A percentile compares a stretch with the other conserved stretches of the same genome.
These are phyloP conservation scores for Colletotrichum liriopes DNA, from an alignment of 2,329 filamentous ascomycete genomes.

Conservation along the genomic window DNA sequence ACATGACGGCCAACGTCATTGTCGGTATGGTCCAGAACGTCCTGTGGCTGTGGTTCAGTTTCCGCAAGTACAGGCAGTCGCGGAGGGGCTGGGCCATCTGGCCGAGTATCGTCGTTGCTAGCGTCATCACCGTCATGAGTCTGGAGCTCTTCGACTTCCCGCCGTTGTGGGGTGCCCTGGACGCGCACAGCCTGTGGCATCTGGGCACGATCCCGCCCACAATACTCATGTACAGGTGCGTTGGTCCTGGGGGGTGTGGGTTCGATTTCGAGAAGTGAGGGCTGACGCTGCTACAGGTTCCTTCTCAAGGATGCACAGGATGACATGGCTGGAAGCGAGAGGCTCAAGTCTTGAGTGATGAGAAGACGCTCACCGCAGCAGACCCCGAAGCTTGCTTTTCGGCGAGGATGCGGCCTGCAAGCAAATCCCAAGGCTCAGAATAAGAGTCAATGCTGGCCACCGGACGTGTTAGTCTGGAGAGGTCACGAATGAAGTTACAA, in stretches of 20 bases:
- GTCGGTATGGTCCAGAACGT: constrained; percentile 85
- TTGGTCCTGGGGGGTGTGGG: constrained; percentile 46
- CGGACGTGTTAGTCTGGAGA: not conserved
- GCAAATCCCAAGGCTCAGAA: not conserved
- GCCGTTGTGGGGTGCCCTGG: constrained; percentile 84
- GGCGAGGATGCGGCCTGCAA: not conserved
- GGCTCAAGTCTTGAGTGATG: constrained; percentile 76
- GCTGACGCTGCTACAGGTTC: constrained; percentile 72
- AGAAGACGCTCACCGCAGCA: too few relatives aligned
- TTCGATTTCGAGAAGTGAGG: not conserved
- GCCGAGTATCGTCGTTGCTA: constrained; percentile 92
- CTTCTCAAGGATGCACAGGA: constrained; percentile 88
- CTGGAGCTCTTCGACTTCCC: constrained; percentile 96
- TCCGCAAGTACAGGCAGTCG: constrained; percentile 79
- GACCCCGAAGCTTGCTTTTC: too few relatives aligned
- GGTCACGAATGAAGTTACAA: not conserved
- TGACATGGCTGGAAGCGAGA: constrained; percentile 78
- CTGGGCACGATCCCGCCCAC: constrained; percentile 91
- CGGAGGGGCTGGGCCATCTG: constrained; percentile 86
- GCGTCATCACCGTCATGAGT: constrained; percentile 95
- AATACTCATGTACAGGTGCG: constrained; percentile 95
- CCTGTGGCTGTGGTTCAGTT: constrained; percentile 90
- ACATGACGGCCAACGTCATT: constrained; percentile 94
- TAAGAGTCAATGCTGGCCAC: not conserved
- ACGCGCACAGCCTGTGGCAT: constrained; percentile 98